Conservation (phyloP, 2,329 filamentous ascomycete species). For the Aspergillus flavus region DNA sequence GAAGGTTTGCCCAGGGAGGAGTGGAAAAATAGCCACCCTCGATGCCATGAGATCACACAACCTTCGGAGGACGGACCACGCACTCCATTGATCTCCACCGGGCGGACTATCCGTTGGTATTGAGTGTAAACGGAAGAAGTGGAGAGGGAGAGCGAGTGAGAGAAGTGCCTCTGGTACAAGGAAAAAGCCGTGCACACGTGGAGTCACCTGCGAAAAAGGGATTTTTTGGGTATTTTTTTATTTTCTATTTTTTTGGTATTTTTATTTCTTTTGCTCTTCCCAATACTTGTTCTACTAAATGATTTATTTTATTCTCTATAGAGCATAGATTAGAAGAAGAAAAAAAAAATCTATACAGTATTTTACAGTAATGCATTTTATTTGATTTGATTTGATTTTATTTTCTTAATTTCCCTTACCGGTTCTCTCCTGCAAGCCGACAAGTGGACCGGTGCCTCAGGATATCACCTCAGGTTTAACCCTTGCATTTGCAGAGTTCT, state of each 20-base stretch:
- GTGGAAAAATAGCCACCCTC: conserved; percentile 24
- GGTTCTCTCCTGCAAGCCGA: conserved; percentile 17
- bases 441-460: conserved; percentile 16
- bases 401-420: conserved; percentile 3
- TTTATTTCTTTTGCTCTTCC: background rate
- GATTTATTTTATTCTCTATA: background rate
- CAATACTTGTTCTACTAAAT: background rate
- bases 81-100: conserved; percentile 15
- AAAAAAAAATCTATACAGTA: background rate
- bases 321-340: background rate
- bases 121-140: background rate
- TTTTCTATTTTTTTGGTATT: background rate
- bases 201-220: too few species aligned
- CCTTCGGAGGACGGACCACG: conserved; percentile 18
- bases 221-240: background rate
- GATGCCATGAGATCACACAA: conserved; percentile 22
- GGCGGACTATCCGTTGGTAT: conserved; percentile 7
- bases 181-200: conserved; percentile 26
- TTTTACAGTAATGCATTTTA: background rate
- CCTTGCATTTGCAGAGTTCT: conserved; percentile 22
- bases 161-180: background rate
- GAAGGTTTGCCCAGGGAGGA: conserved; percentile 7
- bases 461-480: conserved; percentile 14
- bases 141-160: background rate
- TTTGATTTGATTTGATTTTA: background rate